Evolutionary conservation across 768 basidiomycete species (phyloP).

Genomic region (Mycena venus): DNA sequence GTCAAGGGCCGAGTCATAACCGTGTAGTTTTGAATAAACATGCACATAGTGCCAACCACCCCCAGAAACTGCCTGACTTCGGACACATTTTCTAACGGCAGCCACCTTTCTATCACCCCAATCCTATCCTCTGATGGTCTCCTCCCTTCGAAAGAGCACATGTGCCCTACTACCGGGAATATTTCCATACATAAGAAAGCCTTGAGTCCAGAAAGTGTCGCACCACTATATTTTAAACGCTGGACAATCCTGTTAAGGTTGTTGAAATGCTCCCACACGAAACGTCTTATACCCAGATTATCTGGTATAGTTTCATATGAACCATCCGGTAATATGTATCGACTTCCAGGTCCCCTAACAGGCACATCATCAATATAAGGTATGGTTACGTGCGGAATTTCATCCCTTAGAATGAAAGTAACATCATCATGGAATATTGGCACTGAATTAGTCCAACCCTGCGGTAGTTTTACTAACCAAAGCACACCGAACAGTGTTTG

Average conservation of each 20-base stretch:
- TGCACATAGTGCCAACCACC: constrained; percentile 39
- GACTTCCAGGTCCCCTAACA: background rate
- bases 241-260: background rate
- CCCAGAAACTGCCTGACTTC: constrained; percentile 49
- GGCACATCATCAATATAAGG: background rate
- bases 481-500: background rate
- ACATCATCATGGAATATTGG: background rate
- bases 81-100: background rate
- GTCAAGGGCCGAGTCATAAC: constrained; percentile 33
- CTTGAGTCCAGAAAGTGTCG: constrained; percentile 20
- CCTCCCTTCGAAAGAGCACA: constrained; percentile 48
- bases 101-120: constrained; percentile 41
- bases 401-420: background rate
- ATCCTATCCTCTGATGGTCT: constrained; percentile 41
- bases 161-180: constrained; percentile 48
- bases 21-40: constrained; percentile 48
- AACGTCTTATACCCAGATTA: background rate
- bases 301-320: background rate
- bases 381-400: background rate
- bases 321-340: background rate
- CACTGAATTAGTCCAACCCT: background rate
- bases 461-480: background rate
- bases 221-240: background rate
- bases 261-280: background rate
- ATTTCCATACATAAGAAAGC: constrained; percentile 27